phyloP scores from a whole-genome alignment of 306 rosid genomes.

The Castanea mollissima region DNA sequence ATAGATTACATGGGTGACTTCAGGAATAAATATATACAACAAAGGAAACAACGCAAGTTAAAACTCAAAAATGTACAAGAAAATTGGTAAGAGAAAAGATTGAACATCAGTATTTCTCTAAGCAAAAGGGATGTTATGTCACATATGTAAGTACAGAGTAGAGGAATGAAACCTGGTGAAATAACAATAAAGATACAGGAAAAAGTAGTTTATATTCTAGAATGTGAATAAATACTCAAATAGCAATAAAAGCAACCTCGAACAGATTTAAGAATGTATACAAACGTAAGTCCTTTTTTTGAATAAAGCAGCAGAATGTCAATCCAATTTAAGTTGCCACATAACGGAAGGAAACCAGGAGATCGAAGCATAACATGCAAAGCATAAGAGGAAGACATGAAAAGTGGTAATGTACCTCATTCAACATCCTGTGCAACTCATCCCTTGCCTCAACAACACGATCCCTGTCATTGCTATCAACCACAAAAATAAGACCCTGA shows the following conservation, averaged over 20 bases:
- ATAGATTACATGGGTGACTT: background rate
- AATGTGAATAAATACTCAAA: background rate
- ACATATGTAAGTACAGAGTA: background rate
- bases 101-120: background rate
- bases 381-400: background rate
- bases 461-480: slow-evolving; percentile 96
- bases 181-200: background rate
- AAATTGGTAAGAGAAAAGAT: background rate
- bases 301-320: no score
- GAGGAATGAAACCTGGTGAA: background rate
- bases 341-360: background rate
- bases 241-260: background rate
- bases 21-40: background rate
- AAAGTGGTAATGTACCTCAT: slow-evolving; percentile 57
- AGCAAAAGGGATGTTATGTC: background rate
- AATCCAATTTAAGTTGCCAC: no score
- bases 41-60: background rate
- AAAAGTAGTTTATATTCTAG: background rate
- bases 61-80: background rate
- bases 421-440: slow-evolving; percentile 98
- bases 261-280: background rate
- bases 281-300: background rate
- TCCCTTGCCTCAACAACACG: slow-evolving; percentile 97
- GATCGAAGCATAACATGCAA: background rate
- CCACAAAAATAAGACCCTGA: slow-evolving; percentile 96